Evolutionary conservation across 768 basidiomycete species (phyloP).

Genomic region (Termitomyces sp.): DNA sequence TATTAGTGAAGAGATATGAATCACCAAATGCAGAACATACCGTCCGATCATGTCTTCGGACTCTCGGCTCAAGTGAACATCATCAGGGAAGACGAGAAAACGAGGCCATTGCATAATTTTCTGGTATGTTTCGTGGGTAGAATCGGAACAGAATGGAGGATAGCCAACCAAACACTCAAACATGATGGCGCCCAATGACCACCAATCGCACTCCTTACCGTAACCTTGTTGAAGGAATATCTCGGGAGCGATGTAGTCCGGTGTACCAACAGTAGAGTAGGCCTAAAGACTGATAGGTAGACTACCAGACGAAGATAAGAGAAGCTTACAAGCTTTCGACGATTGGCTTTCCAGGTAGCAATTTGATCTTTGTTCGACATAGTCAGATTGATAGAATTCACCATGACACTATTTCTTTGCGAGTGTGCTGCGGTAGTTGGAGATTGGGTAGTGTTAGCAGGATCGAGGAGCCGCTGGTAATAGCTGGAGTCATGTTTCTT

Average conservation of each 20-base stretch:
- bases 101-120: conserved; percentile 96
- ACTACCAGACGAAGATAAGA: neutral
- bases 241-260: conserved; percentile 95
- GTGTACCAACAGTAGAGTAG: conserved; percentile 97
- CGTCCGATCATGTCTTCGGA: conserved; percentile 85
- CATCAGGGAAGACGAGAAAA: conserved; percentile 87
- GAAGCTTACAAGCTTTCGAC: conserved; percentile 80
- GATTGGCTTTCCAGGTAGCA: conserved; percentile 98
- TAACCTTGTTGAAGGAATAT: conserved; percentile 98
- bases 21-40: conserved; percentile 36
- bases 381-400: conserved; percentile 95
- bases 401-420: conserved; percentile 91
- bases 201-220: conserved; percentile 98
- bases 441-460: conserved; percentile 45
- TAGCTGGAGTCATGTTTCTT: conserved; percentile 96
- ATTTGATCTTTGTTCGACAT: conserved; percentile 93
- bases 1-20: neutral
- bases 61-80: conserved; percentile 88
- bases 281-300: conserved; percentile 47
- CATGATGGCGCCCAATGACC: conserved; percentile 98
- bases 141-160: conserved; percentile 93
- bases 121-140: conserved; percentile 95
- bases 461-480: conserved; percentile 85
- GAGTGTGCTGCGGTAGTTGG: conserved; percentile 39
- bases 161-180: conserved; percentile 98